These are phyloP conservation scores for Talaromyces sp. DNA, from an alignment of 2,329 filamentous ascomycete genomes.

Conservation along the genomic window DNA sequence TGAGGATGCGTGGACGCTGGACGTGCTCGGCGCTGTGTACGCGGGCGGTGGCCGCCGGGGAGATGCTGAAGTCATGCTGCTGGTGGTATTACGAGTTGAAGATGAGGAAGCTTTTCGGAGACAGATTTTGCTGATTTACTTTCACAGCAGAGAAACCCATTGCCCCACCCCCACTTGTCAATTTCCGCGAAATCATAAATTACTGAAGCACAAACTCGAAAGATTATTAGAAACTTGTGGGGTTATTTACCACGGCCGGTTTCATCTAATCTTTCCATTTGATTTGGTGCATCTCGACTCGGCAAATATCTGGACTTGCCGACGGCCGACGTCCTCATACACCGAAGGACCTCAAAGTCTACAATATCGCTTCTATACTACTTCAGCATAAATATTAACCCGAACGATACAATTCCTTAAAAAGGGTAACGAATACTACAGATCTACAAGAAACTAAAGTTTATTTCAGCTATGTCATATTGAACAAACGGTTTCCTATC, in stretches of 20 bases:
- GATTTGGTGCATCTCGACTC: neutral
- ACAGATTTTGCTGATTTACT: neutral
- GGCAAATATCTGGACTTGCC: neutral
- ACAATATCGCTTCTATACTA: neutral
- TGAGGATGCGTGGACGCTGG: conserved; percentile 29
- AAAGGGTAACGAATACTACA: no score
- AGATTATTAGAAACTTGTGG: no score
- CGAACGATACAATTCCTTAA: no score
- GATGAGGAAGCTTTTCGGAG: neutral
- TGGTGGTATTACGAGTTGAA: neutral
- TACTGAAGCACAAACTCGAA: no score
- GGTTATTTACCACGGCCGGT: no score
- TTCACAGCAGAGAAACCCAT: neutral
- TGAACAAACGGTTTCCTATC: conserved; percentile 59
- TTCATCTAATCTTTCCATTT: neutral
- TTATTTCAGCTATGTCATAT: conserved; percentile 37
- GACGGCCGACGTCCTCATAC: neutral
- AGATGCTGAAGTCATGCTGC: conserved; percentile 18
- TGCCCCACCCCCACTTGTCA: neutral
- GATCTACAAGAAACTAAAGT: neutral
- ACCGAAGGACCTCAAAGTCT: neutral
- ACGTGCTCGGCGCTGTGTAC: conserved; percentile 30
- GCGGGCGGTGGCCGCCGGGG: conserved; percentile 31
- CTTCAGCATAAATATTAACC: no score
- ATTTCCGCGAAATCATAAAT: no score